These are phyloP conservation scores for Ananas comosus DNA, from an alignment of 176 grass and related monocot species.

Conservation along the genomic window DNA sequence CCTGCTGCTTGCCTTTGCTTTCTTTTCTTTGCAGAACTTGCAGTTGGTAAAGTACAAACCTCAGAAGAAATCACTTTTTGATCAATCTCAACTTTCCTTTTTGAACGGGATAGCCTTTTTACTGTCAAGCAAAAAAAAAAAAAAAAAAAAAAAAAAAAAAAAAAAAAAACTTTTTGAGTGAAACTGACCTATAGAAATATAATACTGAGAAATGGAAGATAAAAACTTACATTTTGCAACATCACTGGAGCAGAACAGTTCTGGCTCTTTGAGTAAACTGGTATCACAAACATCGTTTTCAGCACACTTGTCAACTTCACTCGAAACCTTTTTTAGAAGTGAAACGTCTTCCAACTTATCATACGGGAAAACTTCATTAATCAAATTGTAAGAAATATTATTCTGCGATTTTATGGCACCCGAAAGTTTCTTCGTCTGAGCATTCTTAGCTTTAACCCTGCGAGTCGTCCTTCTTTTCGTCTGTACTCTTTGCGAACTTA, in stretches of 20 bases:
- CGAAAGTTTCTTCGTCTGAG: background rate
- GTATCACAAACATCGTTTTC: conserved; percentile 13
- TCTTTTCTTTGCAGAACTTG: conserved; percentile 38
- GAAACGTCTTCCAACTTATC: conserved; percentile 16
- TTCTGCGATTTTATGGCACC: background rate
- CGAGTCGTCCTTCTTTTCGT: conserved; percentile 3
- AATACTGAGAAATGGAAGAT: conserved; percentile 10
- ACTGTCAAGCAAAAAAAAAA: conserved; percentile 27
- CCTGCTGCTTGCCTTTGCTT: conserved; percentile 34
- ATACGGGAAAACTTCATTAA: background rate
- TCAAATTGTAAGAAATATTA: background rate
- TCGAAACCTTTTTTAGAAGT: conserved; percentile 25
- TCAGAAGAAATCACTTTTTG: conserved; percentile 14
- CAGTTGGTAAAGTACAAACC: conserved; percentile 6
- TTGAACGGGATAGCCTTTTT: conserved; percentile 36
- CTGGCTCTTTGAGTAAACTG: conserved; percentile 30
- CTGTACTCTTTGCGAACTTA: background rate
- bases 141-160: conserved; percentile 5
- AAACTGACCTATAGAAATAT: conserved; percentile 8
- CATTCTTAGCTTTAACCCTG: background rate
- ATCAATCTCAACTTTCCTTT: conserved; percentile 42
- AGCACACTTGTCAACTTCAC: conserved; percentile 14
- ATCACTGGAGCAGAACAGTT: conserved; percentile 24
- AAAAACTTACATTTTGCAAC: conserved; percentile 51
- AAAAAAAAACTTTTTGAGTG: conserved; percentile 8